Evolutionary conservation across 2,329 filamentous ascomycete species (phyloP), one percentile per base, ranked within the genome.

Genomic region (Pseudocercospora musae): DNA sequence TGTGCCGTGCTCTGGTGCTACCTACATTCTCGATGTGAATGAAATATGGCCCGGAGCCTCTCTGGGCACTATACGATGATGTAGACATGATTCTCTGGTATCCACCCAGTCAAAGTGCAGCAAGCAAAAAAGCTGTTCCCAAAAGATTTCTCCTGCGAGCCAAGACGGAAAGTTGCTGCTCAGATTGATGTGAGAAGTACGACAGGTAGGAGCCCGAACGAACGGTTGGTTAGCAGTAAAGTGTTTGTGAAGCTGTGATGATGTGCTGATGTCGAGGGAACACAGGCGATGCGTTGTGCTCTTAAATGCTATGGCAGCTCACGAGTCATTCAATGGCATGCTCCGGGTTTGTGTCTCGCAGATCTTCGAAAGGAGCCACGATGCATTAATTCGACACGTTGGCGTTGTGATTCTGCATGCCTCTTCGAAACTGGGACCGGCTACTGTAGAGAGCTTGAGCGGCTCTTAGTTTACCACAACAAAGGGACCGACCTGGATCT

Each of bases 21-120:
- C 68, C 44, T 46, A 70, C 70, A 25, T 66, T 65, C 44, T 69
- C 65, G 23, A 72, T 69, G 33, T 63, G 52, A 10, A 71, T 44
- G 23, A 67, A 68, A 25, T 58, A 71, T 10, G 65, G 60, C 27
- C 64, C 66, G 4, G 37, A 31, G 48, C n/a, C 52, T 42, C 59
- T 31, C n/a, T 60, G 58, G 5, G 31, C 44, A 29, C 37, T 44
- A 18, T 48, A 27, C 33, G 20, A 42, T 46, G 60, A 57, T 49
- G 33, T 40, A 15, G 62, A 62, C 60, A 62, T 62, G 52, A 50
- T 62, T 13, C 31, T 25, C 57, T 57, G 62, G 50, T 61, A 29
- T 56, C 60, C 37, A 44, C 58, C 53, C 23, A 27, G 49, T 50
- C 3, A n/a, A 57, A 49, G 33, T 18, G n/a, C 48, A 25, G 18